Percentiles rank a stretch among this genome's conserved stretches.
These are phyloP conservation scores for Suillus cothurnatus DNA, from an alignment of 768 basidiomycete species.

Conservation along the genomic window DNA sequence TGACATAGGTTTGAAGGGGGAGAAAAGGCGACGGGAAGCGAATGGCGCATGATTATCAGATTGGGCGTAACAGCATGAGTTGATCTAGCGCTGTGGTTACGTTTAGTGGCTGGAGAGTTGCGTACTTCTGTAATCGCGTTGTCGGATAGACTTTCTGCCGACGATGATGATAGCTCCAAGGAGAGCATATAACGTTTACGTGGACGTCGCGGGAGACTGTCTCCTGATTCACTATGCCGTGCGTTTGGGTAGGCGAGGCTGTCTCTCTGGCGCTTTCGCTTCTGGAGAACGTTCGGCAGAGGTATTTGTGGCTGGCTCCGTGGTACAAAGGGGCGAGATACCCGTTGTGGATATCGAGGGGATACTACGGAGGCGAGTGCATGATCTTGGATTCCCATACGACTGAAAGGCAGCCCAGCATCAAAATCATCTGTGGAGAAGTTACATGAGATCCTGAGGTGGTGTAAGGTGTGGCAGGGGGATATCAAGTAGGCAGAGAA, in stretches of 20 bases:
- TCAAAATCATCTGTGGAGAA: background rate
- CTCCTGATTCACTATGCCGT: conserved; percentile 21
- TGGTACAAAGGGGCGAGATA: background rate
- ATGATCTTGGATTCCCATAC: background rate
- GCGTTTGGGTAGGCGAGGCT: conserved; percentile 31
- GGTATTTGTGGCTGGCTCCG: background rate
- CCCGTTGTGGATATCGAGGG: background rate
- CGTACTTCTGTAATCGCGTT: background rate
- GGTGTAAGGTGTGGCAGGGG: background rate
- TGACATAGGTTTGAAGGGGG: background rate
- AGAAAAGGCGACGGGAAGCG: too few species aligned
- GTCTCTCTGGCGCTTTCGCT: conserved; percentile 31
- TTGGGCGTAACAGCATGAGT: background rate
- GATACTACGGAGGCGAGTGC: too few species aligned
- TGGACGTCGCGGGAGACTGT: conserved; percentile 32
- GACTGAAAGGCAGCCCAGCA: background rate
- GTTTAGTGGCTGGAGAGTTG: background rate
- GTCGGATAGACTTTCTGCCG: background rate
- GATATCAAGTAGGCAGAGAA: background rate
- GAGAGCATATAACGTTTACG: conserved; percentile 30
- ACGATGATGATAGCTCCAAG: conserved; percentile 23
- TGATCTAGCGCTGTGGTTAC: too few species aligned
- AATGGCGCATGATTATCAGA: background rate
- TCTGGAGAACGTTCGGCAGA: conserved; percentile 19
- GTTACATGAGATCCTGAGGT: background rate